phyloP scores from a whole-genome alignment of 805 yeast species.

The Pichia occidentalis region DNA sequence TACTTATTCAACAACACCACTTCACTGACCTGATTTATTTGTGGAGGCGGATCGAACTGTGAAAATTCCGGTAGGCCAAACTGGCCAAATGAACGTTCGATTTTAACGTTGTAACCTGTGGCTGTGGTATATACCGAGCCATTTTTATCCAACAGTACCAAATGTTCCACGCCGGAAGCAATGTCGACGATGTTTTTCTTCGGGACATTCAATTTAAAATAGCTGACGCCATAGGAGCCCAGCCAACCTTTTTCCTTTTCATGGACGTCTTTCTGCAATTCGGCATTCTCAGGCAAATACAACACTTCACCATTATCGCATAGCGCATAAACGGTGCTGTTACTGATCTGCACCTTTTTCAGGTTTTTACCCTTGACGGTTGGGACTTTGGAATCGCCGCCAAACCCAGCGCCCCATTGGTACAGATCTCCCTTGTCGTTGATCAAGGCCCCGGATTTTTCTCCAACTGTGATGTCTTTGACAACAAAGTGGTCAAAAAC shows the following conservation, averaged over 20 bases:
- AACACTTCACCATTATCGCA: slow-evolving; percentile 41
- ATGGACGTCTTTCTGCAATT: slow-evolving; percentile 17
- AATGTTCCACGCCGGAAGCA: slow-evolving; percentile 58
- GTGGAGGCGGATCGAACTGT: slow-evolving; percentile 54
- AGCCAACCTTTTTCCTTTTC: slow-evolving; percentile 14
- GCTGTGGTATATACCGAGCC: slow-evolving; percentile 61
- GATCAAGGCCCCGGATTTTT: slow-evolving; percentile 49
- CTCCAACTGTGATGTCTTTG: slow-evolving; percentile 48
- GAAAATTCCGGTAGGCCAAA: slow-evolving; percentile 73
- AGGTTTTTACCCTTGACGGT: slow-evolving; percentile 45
- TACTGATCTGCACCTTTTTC: slow-evolving; percentile 41
- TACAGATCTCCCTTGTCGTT: slow-evolving; percentile 64
- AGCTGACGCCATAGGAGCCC: slow-evolving; percentile 13
- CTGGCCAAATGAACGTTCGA: slow-evolving; percentile 60
- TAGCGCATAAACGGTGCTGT: slow-evolving; percentile 46
- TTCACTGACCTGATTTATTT: slow-evolving; percentile 42
- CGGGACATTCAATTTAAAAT: slow-evolving; percentile 16
- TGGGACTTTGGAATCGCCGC: slow-evolving; percentile 22
- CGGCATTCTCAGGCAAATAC: slow-evolving; percentile 28
- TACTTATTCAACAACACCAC: slow-evolving; percentile 51
- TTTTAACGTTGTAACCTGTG: slow-evolving; percentile 41
- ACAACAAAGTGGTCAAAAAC: slow-evolving; percentile 58
- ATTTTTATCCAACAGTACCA: slow-evolving; percentile 51
- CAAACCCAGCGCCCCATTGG: slow-evolving; percentile 55
- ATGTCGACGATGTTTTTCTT: slow-evolving; percentile 32